Evolutionary conservation across 2,329 filamentous ascomycete genomes (phyloP).

Genomic region (Simplicillium sp.): DNA sequence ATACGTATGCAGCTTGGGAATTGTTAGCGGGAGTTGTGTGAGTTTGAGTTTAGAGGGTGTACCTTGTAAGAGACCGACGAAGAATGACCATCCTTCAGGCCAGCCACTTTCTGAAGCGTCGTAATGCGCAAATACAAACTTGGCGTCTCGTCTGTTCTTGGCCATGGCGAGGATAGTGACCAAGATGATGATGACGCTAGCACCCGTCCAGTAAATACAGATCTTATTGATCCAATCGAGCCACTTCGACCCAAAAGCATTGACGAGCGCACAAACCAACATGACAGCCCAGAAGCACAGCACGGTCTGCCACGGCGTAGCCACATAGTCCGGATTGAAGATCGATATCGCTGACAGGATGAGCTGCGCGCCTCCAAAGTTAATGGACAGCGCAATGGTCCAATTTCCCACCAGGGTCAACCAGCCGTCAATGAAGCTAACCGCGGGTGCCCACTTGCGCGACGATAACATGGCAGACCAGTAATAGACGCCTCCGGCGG

Average conservation of each 20-base stretch:
- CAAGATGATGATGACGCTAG: constrained; percentile 59
- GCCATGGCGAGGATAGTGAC: constrained; percentile 60
- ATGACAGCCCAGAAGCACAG: constrained; percentile 63
- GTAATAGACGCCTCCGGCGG: constrained; percentile 58
- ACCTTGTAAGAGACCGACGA: constrained; percentile 43
- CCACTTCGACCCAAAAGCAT: constrained; percentile 49
- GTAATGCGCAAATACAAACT: constrained; percentile 60
- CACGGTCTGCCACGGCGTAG: constrained; percentile 63
- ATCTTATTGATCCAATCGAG: constrained; percentile 60
- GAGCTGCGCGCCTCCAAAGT: constrained; percentile 61
- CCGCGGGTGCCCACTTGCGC: constrained; percentile 48
- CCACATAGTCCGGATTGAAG: constrained; percentile 48
- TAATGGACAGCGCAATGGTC: constrained; percentile 59
- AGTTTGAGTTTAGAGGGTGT: constrained; percentile 3
- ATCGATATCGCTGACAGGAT: constrained; percentile 60
- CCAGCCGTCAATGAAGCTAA: constrained; percentile 68
- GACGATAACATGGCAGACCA: constrained; percentile 62
- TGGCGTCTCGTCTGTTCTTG: constrained; percentile 51
- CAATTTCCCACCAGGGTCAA: constrained; percentile 66
- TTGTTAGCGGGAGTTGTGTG: constrained; percentile 25
- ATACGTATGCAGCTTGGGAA: constrained; percentile 24
- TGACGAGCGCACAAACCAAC: constrained; percentile 53
- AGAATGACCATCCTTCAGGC: constrained; percentile 55
- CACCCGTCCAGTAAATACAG: constrained; percentile 65
- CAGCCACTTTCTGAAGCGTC: constrained; percentile 60